phyloP scores from a whole-genome alignment of 1,284 basidiomycete species.

The Apiotrichum domesticum region DNA sequence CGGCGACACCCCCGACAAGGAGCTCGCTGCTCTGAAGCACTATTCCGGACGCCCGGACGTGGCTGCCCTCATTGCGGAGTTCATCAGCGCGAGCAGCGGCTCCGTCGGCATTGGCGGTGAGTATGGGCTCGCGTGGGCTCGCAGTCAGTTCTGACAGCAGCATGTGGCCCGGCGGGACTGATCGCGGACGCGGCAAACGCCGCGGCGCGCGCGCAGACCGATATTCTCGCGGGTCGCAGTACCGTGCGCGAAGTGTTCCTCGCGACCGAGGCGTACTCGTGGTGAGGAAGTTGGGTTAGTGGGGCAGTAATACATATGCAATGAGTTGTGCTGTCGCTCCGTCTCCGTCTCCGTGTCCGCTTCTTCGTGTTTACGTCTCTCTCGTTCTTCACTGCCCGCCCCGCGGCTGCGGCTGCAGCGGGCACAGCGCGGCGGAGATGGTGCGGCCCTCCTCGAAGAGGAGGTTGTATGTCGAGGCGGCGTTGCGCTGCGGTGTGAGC shows the following conservation, averaged over 20 bases:
- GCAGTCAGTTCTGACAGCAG: neutral
- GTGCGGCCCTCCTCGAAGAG: conserved; percentile 85
- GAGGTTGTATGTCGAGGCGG: conserved; percentile 90
- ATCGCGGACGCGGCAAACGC: neutral
- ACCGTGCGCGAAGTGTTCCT: conserved; percentile 1
- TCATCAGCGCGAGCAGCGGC: neutral
- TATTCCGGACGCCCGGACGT: neutral
- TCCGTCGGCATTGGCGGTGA: neutral
- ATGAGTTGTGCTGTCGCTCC: no score
- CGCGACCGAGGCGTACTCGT: neutral
- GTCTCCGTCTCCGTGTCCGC: no score
- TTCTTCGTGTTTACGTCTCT: neutral
- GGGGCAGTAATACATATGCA: no score
- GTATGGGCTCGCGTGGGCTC: neutral
- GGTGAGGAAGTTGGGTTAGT: neutral
- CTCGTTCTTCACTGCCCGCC: neutral
- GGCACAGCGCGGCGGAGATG: conserved; percentile 82
- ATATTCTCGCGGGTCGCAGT: neutral
- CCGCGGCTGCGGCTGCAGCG: conserved; percentile 49
- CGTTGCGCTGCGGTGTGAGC: conserved; percentile 61
- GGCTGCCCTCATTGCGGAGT: neutral
- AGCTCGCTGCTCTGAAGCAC: no score
- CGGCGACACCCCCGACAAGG: no score
- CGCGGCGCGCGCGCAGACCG: neutral
- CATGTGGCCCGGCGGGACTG: neutral